phyloP scores from a whole-genome alignment of 768 basidiomycete species.

The Collybia sp. region DNA sequence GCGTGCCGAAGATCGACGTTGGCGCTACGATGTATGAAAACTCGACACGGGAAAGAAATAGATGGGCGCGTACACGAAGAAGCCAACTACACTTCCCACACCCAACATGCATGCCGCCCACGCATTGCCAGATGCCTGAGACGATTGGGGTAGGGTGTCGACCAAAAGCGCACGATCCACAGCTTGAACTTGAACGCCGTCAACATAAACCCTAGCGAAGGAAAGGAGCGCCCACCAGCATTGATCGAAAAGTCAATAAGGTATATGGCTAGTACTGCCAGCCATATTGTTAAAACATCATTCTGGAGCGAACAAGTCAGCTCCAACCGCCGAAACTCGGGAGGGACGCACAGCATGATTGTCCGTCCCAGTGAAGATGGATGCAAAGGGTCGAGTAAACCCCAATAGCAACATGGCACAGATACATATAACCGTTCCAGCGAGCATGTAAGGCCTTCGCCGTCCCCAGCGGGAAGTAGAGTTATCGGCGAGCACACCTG shows the following conservation, averaged over 20 bases:
- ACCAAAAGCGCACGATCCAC: conserved; percentile 89
- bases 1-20: conserved; percentile 69
- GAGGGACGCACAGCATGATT: conserved; percentile 22
- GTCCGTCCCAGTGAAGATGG: conserved; percentile 32
- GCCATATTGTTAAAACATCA: conserved; percentile 60
- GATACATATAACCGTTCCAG: conserved; percentile 61
- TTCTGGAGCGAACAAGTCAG: conserved; percentile 34
- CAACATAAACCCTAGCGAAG: conserved; percentile 2
- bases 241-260: conserved; percentile 58
- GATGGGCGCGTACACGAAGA: conserved; percentile 66
- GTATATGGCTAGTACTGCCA: conserved; percentile 60
- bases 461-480: conserved; percentile 82
- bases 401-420: conserved; percentile 78
- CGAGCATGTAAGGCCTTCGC: conserved; percentile 81
- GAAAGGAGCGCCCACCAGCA: conserved; percentile 26
- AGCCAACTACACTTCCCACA: conserved; percentile 80
- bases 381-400: conserved; percentile 69
- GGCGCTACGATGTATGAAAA: conserved; percentile 44
- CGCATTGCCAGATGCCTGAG: conserved; percentile 85
- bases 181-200: conserved; percentile 59
- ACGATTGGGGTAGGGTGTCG: conserved; percentile 68
- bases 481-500: conserved; percentile 72
- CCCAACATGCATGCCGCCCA: conserved; percentile 96
- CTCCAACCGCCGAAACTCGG: not conserved
- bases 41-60: not conserved